Evolutionary conservation across 2,329 filamentous ascomycete genomes (phyloP), one percentile per base, ranked within the genome.

Genomic region (Clathrospora elynae): DNA sequence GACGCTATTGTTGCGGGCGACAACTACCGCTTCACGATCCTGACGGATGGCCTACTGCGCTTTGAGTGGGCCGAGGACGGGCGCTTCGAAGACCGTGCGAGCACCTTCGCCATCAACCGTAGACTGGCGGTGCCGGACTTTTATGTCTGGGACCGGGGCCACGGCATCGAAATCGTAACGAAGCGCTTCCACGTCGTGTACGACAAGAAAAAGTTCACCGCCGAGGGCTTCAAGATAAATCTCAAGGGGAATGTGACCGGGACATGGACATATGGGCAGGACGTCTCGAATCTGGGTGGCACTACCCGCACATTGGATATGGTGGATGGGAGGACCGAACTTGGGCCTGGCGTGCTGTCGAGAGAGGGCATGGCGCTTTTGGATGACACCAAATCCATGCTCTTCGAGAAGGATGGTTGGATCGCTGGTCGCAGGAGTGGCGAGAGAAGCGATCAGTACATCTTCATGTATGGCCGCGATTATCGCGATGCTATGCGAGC

Each of bases 31-130:
- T 85, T 85, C 60, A 84, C 78, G 6, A 51, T 85, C 32, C 71
- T 86, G 33, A 77, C 74, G 7, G 76, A 82, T 35, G 71, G 76
- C 2, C 70, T 85, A 2, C 51, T 85, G 18, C 78, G 83, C 20
- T 84, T 80, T 49, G 82, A 85, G 66, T 86, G 80, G 80, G 76
- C 82, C 1, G 70, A 74, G 8, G 81, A 85, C 49, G 75, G 77
- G 34, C 57, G 70, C 22, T 86, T 85, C 53, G 83, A 85, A 58
- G 81, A 86, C 58, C 76, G 82, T 4, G 78, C 80, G 0, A 84
- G 81, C 0, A 79, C 78, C 7, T 82, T 85, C 57, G 83, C 82
- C n/a, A 71, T 81, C 42, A 78, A 80, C 49, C 73, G 82, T 17
- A 64, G 71, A 8, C 70, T 79, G 17, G 66, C 74, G 1, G 73